Evolutionary conservation across 306 rosid species (phyloP).

Genomic region (Cucumis hystrix): DNA sequence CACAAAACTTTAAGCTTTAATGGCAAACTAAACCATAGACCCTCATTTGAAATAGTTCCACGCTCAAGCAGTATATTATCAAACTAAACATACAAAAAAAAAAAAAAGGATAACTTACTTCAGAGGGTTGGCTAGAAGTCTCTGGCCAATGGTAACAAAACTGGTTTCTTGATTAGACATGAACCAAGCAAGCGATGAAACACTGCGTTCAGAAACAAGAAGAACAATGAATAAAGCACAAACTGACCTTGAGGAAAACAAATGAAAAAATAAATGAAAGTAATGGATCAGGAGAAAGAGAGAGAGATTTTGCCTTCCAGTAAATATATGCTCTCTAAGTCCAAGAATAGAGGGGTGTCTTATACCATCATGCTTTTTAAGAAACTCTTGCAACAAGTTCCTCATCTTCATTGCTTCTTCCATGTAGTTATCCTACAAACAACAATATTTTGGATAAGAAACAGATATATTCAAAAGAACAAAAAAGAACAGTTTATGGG

Average conservation of each 20-base stretch:
- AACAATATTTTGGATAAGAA: not conserved
- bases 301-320: slow-evolving; percentile 53
- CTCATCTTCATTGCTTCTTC: slow-evolving; percentile 99
- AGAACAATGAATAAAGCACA: not conserved
- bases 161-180: slow-evolving; percentile 99
- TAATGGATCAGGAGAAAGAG: not conserved
- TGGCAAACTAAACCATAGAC: too few relatives aligned
- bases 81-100: not conserved
- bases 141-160: slow-evolving; percentile 96
- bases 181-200: slow-evolving; percentile 99
- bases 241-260: not conserved
- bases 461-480: too few relatives aligned
- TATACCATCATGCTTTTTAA: slow-evolving; percentile 79
- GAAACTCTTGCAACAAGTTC: slow-evolving; percentile 87
- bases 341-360: slow-evolving; percentile 85
- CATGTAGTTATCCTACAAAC: slow-evolving; percentile 79
- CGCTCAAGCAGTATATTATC: not conserved
- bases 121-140: slow-evolving; percentile 90
- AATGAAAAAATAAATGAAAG: not conserved
- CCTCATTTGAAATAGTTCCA: too few relatives aligned
- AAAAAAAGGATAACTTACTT: slow-evolving; percentile 35
- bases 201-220: slow-evolving; percentile 47
- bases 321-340: slow-evolving; percentile 93
- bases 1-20: too few relatives aligned
- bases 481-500: too few relatives aligned